Evolutionary conservation across 1,139 yeast species (phyloP).

Genomic region (Waltiozyma sp.): DNA sequence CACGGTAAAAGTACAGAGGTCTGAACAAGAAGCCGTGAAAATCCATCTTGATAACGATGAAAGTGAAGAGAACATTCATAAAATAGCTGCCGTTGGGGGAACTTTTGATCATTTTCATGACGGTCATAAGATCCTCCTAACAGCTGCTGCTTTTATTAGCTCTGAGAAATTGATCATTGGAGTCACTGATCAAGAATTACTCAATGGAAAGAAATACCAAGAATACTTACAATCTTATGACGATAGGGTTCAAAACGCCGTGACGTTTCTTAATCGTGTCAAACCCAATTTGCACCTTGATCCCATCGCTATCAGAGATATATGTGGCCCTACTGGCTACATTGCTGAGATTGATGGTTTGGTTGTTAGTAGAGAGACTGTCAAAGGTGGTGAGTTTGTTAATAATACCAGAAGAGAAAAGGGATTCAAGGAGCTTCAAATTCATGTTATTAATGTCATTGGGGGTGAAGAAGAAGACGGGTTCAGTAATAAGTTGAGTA

Average conservation of each 20-base stretch:
- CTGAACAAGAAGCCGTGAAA: conserved; percentile 1
- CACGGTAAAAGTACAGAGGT: conserved; percentile 7
- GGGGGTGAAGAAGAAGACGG: conserved; percentile 50
- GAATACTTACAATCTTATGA: conserved; percentile 54
- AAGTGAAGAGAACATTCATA: conserved; percentile 18
- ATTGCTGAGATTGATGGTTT: conserved; percentile 66
- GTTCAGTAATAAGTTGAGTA: conserved; percentile 72
- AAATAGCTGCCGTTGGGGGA: conserved; percentile 71
- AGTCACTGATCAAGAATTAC: conserved; percentile 66
- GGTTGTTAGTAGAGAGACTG: conserved; percentile 72
- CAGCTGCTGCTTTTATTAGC: conserved; percentile 60
- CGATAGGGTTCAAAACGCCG: conserved; percentile 36
- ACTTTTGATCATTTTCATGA: conserved; percentile 95
- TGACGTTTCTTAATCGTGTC: conserved; percentile 35
- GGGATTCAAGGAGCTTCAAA: conserved; percentile 40
- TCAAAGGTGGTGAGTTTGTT: conserved; percentile 61
- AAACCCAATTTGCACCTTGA: conserved; percentile 33
- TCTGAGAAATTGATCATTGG: conserved; percentile 56
- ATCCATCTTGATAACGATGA: conserved; percentile 9
- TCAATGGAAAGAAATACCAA: conserved; percentile 63
- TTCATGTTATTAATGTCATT: conserved; percentile 59
- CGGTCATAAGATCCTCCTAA: conserved; percentile 82
- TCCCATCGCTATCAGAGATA: conserved; percentile 59
- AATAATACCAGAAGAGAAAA: conserved; percentile 51
- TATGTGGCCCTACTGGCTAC: conserved; percentile 93